Evolutionary conservation across 495 filamentous ascomycete genomes (phyloP).

Genomic region (Aspergillus carlsbadensis): DNA sequence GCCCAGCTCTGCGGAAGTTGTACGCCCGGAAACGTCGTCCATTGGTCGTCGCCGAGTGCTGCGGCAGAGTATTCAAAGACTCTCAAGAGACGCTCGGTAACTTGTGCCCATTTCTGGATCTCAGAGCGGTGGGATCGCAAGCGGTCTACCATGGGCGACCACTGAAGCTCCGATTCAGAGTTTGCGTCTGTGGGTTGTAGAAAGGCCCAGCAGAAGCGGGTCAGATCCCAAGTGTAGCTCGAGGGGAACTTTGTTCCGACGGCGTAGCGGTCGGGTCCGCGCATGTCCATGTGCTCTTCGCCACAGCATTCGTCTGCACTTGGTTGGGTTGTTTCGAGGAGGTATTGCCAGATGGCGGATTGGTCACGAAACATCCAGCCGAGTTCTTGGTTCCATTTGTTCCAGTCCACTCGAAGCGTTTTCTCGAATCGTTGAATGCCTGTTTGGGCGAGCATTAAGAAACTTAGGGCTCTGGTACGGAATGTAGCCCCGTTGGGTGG

Average conservation of each 20-base stretch:
- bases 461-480: neutral
- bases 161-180: neutral
- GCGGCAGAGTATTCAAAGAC: neutral
- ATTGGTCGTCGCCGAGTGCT: neutral
- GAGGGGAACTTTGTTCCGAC: neutral
- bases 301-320: neutral
- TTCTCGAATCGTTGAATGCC: neutral
- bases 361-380: neutral
- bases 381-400: neutral
- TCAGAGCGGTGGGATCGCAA: neutral
- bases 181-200: neutral
- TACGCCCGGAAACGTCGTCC: neutral
- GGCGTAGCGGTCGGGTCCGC: neutral
- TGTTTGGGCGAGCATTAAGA: neutral
- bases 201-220: neutral
- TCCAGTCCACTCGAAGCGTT: neutral
- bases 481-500: neutral
- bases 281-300: neutral
- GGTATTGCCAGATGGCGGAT: neutral
- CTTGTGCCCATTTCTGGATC: neutral
- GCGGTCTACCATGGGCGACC: neutral
- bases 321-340: neutral
- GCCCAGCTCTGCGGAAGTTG: neutral
- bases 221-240: neutral
- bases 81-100: neutral